These are phyloP conservation scores for Pyrus pyrifolia DNA, from an alignment of 306 rosid species.

Conservation along the genomic window DNA sequence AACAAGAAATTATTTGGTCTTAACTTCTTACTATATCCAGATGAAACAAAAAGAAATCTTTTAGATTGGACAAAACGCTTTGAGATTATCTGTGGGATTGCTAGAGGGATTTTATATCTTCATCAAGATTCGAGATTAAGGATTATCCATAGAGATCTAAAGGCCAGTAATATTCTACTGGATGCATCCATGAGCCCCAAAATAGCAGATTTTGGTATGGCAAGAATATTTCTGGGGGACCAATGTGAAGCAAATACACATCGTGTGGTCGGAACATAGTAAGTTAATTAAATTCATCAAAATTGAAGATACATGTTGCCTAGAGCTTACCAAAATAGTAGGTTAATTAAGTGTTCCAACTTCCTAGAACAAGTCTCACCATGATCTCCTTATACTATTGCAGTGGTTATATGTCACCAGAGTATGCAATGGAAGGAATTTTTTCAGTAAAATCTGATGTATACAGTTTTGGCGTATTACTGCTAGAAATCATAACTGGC, in stretches of 20 bases:
- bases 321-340: too few species aligned
- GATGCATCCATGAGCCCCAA: constrained; percentile 49
- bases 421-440: constrained; percentile 56
- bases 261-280: constrained; percentile 60
- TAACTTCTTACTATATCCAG: not conserved
- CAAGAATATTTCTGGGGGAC: constrained; percentile 47
- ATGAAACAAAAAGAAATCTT: constrained; percentile 13
- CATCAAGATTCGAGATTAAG: constrained; percentile 58
- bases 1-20: too few species aligned
- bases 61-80: constrained; percentile 42
- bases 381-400: constrained; percentile 16
- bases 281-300: constrained; percentile 29
- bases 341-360: too few species aligned
- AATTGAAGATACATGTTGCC: too few species aligned
- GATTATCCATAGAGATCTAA: constrained; percentile 55
- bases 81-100: constrained; percentile 32
- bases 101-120: constrained; percentile 55
- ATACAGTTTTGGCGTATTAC: constrained; percentile 52
- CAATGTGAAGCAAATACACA: constrained; percentile 50
- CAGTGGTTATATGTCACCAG: constrained; percentile 28
- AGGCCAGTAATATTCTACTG: constrained; percentile 51
- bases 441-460: constrained; percentile 51
- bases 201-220: constrained; percentile 73
- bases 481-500: constrained; percentile 53
- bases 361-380: too few species aligned